These are phyloP conservation scores for Fusarium drepaniforme DNA, from an alignment of 2,329 filamentous ascomycete species.

Conservation along the genomic window DNA sequence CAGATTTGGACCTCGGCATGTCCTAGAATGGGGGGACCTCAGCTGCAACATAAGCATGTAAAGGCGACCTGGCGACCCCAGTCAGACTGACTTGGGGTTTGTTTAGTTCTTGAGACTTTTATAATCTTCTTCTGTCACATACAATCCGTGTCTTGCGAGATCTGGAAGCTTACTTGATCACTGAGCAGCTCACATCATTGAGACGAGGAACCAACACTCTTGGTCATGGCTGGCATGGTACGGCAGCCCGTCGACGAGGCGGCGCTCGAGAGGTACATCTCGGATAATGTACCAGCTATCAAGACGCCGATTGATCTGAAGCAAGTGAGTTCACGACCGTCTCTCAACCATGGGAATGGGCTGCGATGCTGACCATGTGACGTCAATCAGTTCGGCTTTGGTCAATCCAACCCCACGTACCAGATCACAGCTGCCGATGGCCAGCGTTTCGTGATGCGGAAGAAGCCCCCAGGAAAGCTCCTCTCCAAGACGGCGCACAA, in stretches of 20 bases:
- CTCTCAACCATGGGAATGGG: too few relatives aligned
- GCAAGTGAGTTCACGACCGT: conserved; percentile 72
- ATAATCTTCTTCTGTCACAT: not conserved
- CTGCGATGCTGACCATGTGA: conserved; percentile 16
- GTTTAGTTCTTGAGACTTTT: not conserved
- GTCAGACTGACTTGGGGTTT: conserved; percentile 3
- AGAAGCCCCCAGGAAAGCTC: conserved; percentile 96
- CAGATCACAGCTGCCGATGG: conserved; percentile 81
- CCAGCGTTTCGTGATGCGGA: conserved; percentile 87
- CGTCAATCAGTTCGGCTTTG: conserved; percentile 84
- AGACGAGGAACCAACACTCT: conserved; percentile 1
- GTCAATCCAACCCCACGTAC: conserved; percentile 98
- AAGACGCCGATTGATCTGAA: conserved; percentile 87
- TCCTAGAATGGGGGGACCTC: conserved; percentile 15
- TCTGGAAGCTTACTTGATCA: not conserved
- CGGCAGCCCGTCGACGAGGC: conserved; percentile 90
- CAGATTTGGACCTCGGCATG: conserved; percentile 43
- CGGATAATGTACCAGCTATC: conserved; percentile 83
- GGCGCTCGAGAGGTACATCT: conserved; percentile 83
- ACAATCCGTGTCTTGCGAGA: not conserved
- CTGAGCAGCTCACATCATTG: not conserved
- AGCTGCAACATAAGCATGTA: conserved; percentile 16
- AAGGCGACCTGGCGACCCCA: not conserved
- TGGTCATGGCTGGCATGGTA: conserved; percentile 83
- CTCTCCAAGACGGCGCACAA: conserved; percentile 95